Evolutionary conservation across 2,329 filamentous ascomycete species (phyloP).

Genomic region (Colletotrichum higginsianum): DNA sequence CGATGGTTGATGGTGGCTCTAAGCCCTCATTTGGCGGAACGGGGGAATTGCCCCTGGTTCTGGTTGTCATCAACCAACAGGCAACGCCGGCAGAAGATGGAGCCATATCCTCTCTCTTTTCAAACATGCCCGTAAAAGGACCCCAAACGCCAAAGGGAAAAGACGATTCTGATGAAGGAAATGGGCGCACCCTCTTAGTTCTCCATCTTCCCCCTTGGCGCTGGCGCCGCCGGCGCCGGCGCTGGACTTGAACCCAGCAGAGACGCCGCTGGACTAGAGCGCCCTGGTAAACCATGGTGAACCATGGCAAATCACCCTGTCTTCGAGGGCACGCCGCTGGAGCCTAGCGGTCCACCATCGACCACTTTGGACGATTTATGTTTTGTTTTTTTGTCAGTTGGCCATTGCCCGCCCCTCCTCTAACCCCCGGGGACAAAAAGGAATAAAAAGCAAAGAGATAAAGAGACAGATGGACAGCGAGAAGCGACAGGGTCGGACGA

Average conservation of each 20-base stretch:
- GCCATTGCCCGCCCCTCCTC: no score
- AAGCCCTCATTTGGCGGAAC: neutral
- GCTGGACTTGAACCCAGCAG: constrained; percentile 18
- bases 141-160: constrained; percentile 6
- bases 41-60: neutral
- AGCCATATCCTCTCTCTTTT: neutral
- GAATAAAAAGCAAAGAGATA: no score
- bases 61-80: neutral
- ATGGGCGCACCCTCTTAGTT: constrained; percentile 15
- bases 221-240: neutral
- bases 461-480: no score
- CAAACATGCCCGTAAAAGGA: no score
- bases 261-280: constrained; percentile 23
- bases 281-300: constrained; percentile 6
- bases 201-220: no score
- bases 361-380: no score
- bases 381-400: no score
- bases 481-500: no score
- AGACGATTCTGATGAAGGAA: constrained; percentile 22
- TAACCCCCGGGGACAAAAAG: no score
- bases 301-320: constrained; percentile 7
- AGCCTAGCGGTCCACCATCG: constrained; percentile 19
- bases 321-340: constrained; percentile 26
- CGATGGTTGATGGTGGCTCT: constrained; percentile 26
- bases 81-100: neutral